phyloP scores from a whole-genome alignment of 148 eudicot species.

The Euryodendron excelsum region DNA sequence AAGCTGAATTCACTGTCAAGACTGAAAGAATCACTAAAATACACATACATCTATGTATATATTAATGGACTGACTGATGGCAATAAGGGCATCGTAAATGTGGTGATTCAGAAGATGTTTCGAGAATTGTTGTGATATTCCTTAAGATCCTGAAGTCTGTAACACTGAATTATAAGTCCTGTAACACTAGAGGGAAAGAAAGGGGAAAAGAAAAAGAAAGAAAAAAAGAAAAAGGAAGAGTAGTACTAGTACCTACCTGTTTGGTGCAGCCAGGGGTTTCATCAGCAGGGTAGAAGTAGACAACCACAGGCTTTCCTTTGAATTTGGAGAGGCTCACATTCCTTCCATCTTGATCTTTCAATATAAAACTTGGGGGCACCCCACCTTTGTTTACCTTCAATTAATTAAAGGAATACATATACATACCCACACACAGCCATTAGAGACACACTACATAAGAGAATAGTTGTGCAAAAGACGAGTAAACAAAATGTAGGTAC shows the following conservation, averaged over 20 bases:
- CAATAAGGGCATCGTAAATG: neutral
- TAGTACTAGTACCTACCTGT: conserved; percentile 58
- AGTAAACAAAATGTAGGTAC: neutral
- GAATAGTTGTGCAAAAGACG: too few species aligned
- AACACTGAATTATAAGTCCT: neutral
- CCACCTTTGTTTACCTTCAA: conserved; percentile 74
- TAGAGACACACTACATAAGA: too few species aligned
- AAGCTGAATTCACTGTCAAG: neutral
- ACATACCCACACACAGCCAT: neutral
- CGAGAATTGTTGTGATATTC: neutral
- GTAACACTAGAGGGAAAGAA: neutral
- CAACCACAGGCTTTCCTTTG: conserved; percentile 89
- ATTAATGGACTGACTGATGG: neutral
- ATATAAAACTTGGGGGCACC: conserved; percentile 60
- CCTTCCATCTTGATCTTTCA: conserved; percentile 93
- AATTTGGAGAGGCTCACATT: conserved; percentile 78
- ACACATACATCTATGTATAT: too few species aligned
- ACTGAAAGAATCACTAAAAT: neutral
- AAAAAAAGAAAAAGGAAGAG: neutral
- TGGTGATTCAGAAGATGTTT: neutral
- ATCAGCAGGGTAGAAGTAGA: conserved; percentile 99
- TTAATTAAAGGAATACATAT: neutral
- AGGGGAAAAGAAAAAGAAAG: too few species aligned
- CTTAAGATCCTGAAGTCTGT: neutral
- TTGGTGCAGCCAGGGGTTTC: conserved; percentile 99